Evolutionary conservation across 345 rosid genomes (phyloP), one percentile per base, ranked within the genome.

Genomic region (Lagerstroemia speciosa): DNA sequence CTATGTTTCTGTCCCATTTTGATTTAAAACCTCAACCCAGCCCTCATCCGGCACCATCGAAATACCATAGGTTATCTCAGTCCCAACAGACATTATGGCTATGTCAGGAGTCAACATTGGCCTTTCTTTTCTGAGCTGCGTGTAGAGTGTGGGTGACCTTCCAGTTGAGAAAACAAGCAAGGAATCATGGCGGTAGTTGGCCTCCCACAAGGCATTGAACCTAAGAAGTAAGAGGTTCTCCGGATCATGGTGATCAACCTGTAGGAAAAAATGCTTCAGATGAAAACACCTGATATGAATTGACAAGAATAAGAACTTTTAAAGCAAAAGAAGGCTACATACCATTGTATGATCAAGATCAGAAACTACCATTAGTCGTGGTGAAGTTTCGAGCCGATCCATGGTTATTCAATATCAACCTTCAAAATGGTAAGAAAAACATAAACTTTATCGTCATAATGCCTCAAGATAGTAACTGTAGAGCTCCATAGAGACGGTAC

Each of bases 341-440:
- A 94, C 99, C 98, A 94, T 94, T 9, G 98, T 92, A 50, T 92
- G 89, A 79, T 94, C 99, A 78, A 94, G 98, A 83, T 94, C 99
- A 0, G 98, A 92, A 74, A 94, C 97, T 22, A 94, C 83, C 98
- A 94, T 91, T 19, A 94, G 76, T 66, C 88, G 95, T n/a, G 99
- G 83, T 27, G 89, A 67, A 76, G 78, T 69, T 60, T 73, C 82
- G 52, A 91, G 83, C 64, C 89, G 83, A 72, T 91, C 89, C 99
- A 94, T 94, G 62, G 72, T 62, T 69, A 30, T 69, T 62, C 67
- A n/a, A 6, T 65, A 40, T n/a, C 52, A 65, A 65, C 29, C 67
- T 38, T 65, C 52, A 65, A 38, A 65, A 65, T 17, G 19, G 27
- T 20, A 38, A 29, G 14, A 6, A 40, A 32, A 20, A 20, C 12